phyloP scores from a whole-genome alignment of 352 stramenopile species.

The Phytophthora ramorum region DNA sequence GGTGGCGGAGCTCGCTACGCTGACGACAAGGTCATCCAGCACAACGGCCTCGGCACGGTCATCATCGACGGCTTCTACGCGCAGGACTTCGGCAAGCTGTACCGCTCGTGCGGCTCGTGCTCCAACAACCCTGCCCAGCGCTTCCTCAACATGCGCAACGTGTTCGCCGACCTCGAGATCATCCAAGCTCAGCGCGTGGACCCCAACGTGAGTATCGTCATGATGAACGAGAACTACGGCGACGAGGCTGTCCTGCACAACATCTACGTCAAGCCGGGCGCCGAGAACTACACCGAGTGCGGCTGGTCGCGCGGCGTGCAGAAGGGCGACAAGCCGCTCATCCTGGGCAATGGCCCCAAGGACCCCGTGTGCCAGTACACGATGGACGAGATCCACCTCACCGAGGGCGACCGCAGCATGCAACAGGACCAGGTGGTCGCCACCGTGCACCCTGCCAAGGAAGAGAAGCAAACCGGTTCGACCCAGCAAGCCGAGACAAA shows the following conservation, averaged over 20 bases:
- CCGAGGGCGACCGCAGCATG: constrained; percentile 1
- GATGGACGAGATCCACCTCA: constrained; percentile 30
- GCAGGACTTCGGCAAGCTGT: constrained; percentile 28
- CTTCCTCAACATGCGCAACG: constrained; percentile 45
- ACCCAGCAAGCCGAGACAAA: not conserved
- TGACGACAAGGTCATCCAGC: constrained; percentile 65
- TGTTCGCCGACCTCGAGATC: constrained; percentile 43
- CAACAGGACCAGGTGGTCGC: constrained; percentile 15
- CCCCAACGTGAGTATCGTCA: constrained; percentile 52
- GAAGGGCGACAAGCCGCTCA: constrained; percentile 24
- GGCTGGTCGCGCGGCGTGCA: constrained; percentile 13
- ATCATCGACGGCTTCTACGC: constrained; percentile 34
- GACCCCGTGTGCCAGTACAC: constrained; percentile 36
- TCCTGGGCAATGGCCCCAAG: constrained; percentile 42
- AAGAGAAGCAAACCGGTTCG: constrained; percentile 1
- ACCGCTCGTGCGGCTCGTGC: constrained; percentile 32
- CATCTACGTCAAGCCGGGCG: constrained; percentile 37
- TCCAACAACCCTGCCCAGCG: constrained; percentile 45
- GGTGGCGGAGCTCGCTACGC: constrained; percentile 53
- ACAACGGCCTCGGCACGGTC: constrained; percentile 42
- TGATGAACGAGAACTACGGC: constrained; percentile 50
- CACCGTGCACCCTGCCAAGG: constrained; percentile 12
- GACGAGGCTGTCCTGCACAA: constrained; percentile 47
- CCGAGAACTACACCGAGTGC: constrained; percentile 27
- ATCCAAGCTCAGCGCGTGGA: constrained; percentile 43